Evolutionary conservation across 345 rosid species (phyloP).

Genomic region (Corchorus olitorius): DNA sequence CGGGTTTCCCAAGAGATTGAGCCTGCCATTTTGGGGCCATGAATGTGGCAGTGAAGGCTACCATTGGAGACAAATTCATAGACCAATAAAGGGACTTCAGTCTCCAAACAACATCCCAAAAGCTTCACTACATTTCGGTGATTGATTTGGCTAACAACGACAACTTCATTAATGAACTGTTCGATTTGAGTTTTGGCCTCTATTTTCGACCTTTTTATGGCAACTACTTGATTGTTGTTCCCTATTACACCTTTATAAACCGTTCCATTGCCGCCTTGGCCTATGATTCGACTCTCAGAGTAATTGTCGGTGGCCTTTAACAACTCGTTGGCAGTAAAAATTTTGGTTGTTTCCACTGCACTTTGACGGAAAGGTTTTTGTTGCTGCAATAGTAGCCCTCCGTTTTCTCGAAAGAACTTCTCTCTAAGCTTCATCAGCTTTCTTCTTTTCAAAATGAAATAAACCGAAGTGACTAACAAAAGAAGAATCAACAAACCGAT

Average conservation of each 20-base stretch:
- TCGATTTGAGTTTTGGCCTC: conserved; percentile 15
- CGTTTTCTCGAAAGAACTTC: neutral
- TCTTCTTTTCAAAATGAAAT: neutral
- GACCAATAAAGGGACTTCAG: conserved; percentile 33
- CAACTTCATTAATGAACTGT: conserved; percentile 24
- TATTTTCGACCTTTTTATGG: conserved; percentile 19
- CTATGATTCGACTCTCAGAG: neutral
- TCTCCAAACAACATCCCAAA: conserved; percentile 12
- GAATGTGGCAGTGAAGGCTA: conserved; percentile 29
- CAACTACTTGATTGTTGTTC: neutral
- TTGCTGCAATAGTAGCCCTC: neutral
- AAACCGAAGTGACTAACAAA: too few relatives aligned
- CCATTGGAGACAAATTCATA: conserved; percentile 32
- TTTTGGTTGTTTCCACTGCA: neutral
- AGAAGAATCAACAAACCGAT: too few relatives aligned
- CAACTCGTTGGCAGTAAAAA: neutral
- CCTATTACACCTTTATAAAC: neutral
- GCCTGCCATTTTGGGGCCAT: conserved; percentile 2
- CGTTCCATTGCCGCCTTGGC: neutral
- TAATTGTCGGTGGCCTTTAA: neutral
- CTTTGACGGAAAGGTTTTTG: neutral
- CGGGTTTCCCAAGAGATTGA: conserved; percentile 16
- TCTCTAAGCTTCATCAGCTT: neutral
- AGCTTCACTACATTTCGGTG: conserved; percentile 23
- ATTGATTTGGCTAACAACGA: conserved; percentile 21